Conservation (phyloP, 805 yeast species). For the Sungouiozyma ichnusensis region DNA sequence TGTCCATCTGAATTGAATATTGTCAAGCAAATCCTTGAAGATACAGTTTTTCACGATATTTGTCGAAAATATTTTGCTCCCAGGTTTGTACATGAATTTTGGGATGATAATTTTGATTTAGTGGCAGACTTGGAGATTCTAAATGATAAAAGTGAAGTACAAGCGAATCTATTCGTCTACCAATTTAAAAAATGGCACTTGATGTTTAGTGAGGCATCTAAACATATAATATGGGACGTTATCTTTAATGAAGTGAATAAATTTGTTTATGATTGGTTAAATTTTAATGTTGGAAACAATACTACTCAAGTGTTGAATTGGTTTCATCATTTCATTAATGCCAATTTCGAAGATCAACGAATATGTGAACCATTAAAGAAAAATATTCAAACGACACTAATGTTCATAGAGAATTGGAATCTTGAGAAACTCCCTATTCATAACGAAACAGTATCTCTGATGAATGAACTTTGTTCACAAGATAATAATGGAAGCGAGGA, state of each 20-base stretch:
- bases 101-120: slow-evolving; percentile 20
- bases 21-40: slow-evolving; percentile 9
- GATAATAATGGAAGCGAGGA: slow-evolving; percentile 1
- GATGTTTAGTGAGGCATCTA: slow-evolving; percentile 8
- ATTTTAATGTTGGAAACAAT: slow-evolving; percentile 9
- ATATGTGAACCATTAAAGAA: background rate
- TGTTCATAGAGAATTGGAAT: slow-evolving; percentile 6
- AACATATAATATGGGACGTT: slow-evolving; percentile 6
- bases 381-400: slow-evolving; percentile 1
- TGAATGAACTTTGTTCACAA: slow-evolving; percentile 1
- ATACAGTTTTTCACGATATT: slow-evolving; percentile 6
- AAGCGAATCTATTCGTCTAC: slow-evolving; percentile 8
- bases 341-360: slow-evolving; percentile 3
- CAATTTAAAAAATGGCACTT: slow-evolving; percentile 8
- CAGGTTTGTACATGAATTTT: slow-evolving; percentile 12
- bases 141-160: background rate
- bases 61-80: slow-evolving; percentile 8
- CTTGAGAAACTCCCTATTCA: slow-evolving; percentile 9
- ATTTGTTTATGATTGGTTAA: slow-evolving; percentile 17
- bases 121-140: slow-evolving; percentile 9
- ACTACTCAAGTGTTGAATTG: slow-evolving; percentile 11
- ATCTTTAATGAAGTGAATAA: slow-evolving; percentile 18
- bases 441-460: slow-evolving; percentile 14
- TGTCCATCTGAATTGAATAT: slow-evolving; percentile 7
- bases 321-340: slow-evolving; percentile 17